A percentile compares a stretch with the other conserved stretches of the same genome.
Evolutionary conservation across 176 grass and related monocot genomes (phyloP).

Genomic region (Carex pumila): DNA sequence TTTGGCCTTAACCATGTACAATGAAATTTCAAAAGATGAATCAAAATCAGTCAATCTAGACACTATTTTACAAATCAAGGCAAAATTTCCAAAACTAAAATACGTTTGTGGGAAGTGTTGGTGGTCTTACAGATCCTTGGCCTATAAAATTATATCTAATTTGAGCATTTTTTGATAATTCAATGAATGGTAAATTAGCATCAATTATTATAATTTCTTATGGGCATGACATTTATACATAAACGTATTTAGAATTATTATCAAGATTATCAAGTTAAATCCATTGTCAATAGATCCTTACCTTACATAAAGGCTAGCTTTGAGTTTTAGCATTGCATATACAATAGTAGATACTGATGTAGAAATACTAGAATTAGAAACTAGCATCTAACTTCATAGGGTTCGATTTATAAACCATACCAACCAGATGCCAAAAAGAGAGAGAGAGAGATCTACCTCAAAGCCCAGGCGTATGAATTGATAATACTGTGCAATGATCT

Average conservation of each 20-base stretch:
- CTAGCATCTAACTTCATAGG: background rate
- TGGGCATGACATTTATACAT: background rate
- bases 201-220: background rate
- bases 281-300: background rate
- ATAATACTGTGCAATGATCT: conserved; percentile 82
- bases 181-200: background rate
- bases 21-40: background rate
- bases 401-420: background rate
- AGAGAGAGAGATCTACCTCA: conserved; percentile 29
- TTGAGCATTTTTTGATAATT: background rate
- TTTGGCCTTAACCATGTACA: background rate
- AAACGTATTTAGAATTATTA: background rate
- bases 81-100: background rate
- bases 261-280: background rate
- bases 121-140: background rate
- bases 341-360: background rate
- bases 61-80: background rate
- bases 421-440: background rate
- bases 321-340: too few relatives aligned
- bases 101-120: background rate
- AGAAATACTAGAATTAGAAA: background rate
- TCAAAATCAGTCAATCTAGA: background rate
- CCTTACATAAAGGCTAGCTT: background rate
- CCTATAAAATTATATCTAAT: background rate
- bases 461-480: conserved; percentile 70